A percentile compares a stretch with the other conserved stretches of the same genome.
Evolutionary conservation across 169 alveolate genomes (phyloP).

Genomic region (Plasmodium relictum): DNA sequence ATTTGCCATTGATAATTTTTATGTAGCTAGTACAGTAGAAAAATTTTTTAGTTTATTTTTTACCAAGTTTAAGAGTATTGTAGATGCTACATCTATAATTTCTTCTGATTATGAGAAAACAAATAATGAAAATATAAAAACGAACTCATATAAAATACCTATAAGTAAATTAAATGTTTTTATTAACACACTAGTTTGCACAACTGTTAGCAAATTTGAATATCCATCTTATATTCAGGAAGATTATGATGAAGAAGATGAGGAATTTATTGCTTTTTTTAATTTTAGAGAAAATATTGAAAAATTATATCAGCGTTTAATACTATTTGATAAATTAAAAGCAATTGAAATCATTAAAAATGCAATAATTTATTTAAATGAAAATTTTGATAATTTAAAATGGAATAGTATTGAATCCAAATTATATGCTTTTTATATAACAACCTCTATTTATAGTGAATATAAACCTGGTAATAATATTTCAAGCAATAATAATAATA

Average conservation of each 20-base stretch:
- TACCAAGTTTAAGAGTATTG: conserved; percentile 53
- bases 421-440: conserved; percentile 57
- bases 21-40: conserved; percentile 57
- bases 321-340: conserved; percentile 57
- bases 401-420: conserved; percentile 68
- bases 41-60: conserved; percentile 61
- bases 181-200: conserved; percentile 36
- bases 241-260: conserved; percentile 74
- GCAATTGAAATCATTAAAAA: conserved; percentile 69
- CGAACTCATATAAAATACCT: conserved; percentile 52
- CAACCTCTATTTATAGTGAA: conserved; percentile 63
- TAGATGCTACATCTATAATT: conserved; percentile 4
- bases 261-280: conserved; percentile 43
- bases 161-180: conserved; percentile 31
- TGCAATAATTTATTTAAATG: conserved; percentile 49
- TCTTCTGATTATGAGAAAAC: not conserved
- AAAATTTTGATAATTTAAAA: conserved; percentile 46
- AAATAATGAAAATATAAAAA: not conserved
- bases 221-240: conserved; percentile 46
- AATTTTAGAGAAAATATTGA: conserved; percentile 66
- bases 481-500: not conserved
- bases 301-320: conserved; percentile 69
- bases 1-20: conserved; percentile 40
- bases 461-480: conserved; percentile 14
- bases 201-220: conserved; percentile 60